phyloP scores from a whole-genome alignment of 148 eudicot species.

The Fallopia convolvulus region DNA sequence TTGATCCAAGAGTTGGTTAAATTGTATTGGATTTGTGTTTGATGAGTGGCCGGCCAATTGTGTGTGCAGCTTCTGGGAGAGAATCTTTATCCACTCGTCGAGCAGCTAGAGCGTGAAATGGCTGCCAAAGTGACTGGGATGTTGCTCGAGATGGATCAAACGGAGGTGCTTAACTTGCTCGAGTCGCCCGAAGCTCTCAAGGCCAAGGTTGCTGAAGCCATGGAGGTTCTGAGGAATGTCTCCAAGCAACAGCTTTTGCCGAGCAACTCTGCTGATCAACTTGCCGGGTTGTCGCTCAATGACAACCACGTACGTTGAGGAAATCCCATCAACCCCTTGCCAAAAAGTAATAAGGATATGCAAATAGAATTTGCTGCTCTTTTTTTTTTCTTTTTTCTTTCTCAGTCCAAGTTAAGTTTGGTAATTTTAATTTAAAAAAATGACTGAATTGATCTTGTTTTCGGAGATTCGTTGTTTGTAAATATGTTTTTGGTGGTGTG shows the following conservation, averaged over 20 bases:
- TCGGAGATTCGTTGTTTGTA: neutral
- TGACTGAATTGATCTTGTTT: neutral
- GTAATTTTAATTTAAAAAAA: neutral
- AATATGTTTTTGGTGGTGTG: neutral
- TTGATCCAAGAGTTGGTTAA: too few species aligned
- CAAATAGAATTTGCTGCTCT: neutral
- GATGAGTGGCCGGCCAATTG: neutral
- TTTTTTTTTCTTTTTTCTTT: too few species aligned
- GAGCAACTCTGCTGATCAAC: slow-evolving; percentile 42
- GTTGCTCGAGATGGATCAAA: slow-evolving; percentile 82
- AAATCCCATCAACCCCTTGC: neutral
- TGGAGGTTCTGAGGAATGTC: slow-evolving; percentile 63
- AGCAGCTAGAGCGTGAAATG: slow-evolving; percentile 55
- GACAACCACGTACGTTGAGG: slow-evolving; percentile 35
- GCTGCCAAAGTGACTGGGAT: slow-evolving; percentile 89
- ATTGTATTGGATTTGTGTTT: neutral
- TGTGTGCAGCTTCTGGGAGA: slow-evolving; percentile 63
- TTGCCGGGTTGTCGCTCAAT: slow-evolving; percentile 47
- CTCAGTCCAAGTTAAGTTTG: neutral
- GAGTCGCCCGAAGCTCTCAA: slow-evolving; percentile 72
- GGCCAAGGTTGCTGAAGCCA: slow-evolving; percentile 74
- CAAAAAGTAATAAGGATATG: neutral
- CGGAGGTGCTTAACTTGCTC: slow-evolving; percentile 61
- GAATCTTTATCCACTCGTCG: slow-evolving; percentile 70
- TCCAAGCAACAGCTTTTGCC: slow-evolving; percentile 41